These are phyloP conservation scores for Kwoniella bestiolae DNA, from an alignment of 768 basidiomycete species.

Conservation along the genomic window DNA sequence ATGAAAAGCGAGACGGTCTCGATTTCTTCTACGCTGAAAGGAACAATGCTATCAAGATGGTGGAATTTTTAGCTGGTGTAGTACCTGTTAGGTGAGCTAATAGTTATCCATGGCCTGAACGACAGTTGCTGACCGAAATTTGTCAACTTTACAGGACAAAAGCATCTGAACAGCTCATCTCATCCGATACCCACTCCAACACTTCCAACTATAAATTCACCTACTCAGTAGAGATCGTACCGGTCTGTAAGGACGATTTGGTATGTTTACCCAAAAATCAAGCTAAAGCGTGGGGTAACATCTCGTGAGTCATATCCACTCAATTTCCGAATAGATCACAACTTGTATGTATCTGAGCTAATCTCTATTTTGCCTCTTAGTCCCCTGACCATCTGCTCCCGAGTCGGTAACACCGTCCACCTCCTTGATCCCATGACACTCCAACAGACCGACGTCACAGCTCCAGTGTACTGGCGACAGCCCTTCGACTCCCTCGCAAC, in stretches of 20 bases:
- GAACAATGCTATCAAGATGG: conserved; percentile 94
- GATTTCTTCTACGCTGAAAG: conserved; percentile 95
- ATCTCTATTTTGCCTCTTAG: conserved; percentile 41
- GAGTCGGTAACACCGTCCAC: conserved; percentile 89
- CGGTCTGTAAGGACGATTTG: conserved; percentile 97
- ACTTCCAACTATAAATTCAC: conserved; percentile 97
- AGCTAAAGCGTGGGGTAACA: conserved; percentile 82
- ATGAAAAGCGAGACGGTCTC: conserved; percentile 90
- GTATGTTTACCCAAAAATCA: conserved; percentile 84
- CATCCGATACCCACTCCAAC: conserved; percentile 84
- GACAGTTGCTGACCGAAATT: background rate
- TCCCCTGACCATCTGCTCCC: conserved; percentile 82
- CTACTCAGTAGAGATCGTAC: conserved; percentile 94
- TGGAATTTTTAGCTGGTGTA: conserved; percentile 84
- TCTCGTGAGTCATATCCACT: conserved; percentile 61
- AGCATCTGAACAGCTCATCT: conserved; percentile 90
- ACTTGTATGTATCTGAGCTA: background rate
- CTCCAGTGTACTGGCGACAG: conserved; percentile 84
- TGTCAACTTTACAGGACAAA: conserved; percentile 68
- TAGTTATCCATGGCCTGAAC: background rate
- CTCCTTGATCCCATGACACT: conserved; percentile 87
- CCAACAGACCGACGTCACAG: conserved; percentile 75
- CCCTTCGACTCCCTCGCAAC: conserved; percentile 84
- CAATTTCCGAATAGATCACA: background rate
- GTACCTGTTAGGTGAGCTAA: conserved; percentile 78